Base-by-base conservation (phyloP, 345 rosid genomes). In the Rhodamnia rubescens region DNA sequence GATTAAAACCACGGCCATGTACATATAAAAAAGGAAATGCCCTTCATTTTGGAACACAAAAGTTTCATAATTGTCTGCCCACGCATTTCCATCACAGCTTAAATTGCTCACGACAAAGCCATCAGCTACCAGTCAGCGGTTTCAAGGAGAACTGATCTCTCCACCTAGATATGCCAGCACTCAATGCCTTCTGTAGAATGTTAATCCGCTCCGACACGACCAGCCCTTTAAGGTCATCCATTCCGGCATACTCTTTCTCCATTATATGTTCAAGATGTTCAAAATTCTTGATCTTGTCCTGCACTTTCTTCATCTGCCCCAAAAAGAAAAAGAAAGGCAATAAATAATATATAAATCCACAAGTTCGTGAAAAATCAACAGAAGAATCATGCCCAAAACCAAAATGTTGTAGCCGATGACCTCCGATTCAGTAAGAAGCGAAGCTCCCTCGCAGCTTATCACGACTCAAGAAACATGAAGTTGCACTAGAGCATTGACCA, bases 241-340 rank as follows among this genome's bases (percentile, higher is more conserved):
- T 84, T 90, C 89, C 94, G 18, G 90, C 85, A 85, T 91, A 89
- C 88, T 95, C 98, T 82, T 90, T 91, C 86, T 94, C 98, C 98
- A 96, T 94, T 88, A 96, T 91, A 89, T 86, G 8, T 90, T 95
- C 96, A 87, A 94, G 90, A 6, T 92, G 91, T 36, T 93, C 98
- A 74, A 93, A 88, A 86, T 92, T 90, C 92, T 94, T 92, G 81
- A 94, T 49, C 87, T 97, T 96, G 85, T 90, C 86, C 52, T 94
- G 87, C 92, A 97, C 32, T 86, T 96, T 95, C 93, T 94, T 92
- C 90, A 97, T 59, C 99, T 96, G 86, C 57, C 83, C 53, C 49
- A 87, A 15, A 78, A 44, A 83, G 11, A 82, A 80, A 40, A 61
- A 53, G 21, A 82, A 27, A 82, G 42, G 13, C 21, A 1, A 82